A percentile compares a stretch with the other conserved stretches of the same genome.
Conservation (phyloP, 2,329 filamentous ascomycete species). For the Colletotrichum acutatum region DNA sequence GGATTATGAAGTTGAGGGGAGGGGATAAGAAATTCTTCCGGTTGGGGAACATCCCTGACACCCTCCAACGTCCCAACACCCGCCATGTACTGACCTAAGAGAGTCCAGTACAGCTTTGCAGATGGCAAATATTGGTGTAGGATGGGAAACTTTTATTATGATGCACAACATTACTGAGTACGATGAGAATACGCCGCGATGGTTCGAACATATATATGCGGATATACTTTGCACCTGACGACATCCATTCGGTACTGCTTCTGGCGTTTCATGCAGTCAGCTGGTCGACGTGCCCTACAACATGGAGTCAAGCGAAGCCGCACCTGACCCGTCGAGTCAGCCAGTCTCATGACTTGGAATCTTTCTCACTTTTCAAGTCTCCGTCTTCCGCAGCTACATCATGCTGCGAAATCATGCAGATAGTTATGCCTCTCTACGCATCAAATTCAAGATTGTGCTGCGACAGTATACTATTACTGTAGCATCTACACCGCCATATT, state of each 20-base stretch:
- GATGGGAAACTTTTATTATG: not conserved
- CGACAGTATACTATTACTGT: not conserved
- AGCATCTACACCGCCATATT: not conserved
- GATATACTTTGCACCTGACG: not conserved
- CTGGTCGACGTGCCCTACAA: not conserved
- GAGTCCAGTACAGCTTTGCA: not conserved
- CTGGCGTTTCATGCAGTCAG: slow-evolving; percentile 8
- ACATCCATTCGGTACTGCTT: not conserved
- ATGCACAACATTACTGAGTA: not conserved
- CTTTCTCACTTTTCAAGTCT: not conserved
- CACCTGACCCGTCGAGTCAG: slow-evolving; percentile 32
- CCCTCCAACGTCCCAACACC: not conserved
- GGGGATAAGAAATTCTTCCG: not conserved
- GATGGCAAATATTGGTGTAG: not conserved
- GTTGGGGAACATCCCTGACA: too few relatives aligned
- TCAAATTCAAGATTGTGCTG: not conserved
- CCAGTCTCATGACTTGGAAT: slow-evolving; percentile 19
- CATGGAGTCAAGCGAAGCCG: slow-evolving; percentile 3
- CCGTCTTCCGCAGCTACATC: not conserved
- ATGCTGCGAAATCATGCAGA: not conserved
- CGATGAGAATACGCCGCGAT: not conserved
- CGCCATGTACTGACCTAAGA: not conserved
- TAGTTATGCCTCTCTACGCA: not conserved
- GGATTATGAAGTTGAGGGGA: not conserved
- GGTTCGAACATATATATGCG: not conserved